Percentiles rank a stretch among this genome's conserved stretches.
These are phyloP conservation scores for Aegilops bicornis DNA, from an alignment of 176 grass and related monocot genomes.

Conservation along the genomic window DNA sequence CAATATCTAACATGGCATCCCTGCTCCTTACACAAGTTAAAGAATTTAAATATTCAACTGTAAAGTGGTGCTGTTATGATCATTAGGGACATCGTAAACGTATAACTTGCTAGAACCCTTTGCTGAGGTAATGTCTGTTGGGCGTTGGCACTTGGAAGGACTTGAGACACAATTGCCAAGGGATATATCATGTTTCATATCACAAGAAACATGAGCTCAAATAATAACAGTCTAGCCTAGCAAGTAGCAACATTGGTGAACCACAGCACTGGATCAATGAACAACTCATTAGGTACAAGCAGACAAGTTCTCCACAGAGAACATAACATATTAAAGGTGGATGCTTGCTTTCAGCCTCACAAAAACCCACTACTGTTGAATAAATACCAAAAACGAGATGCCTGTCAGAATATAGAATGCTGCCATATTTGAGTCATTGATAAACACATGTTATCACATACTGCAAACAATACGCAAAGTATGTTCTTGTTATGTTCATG, in stretches of 20 bases:
- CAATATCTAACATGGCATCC: neutral
- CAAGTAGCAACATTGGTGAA: neutral
- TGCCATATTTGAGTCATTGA: neutral
- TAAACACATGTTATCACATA: slow-evolving; percentile 13
- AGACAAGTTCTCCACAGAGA: neutral
- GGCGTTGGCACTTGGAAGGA: neutral
- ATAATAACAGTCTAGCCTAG: neutral
- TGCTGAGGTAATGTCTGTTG: neutral
- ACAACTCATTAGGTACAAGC: neutral
- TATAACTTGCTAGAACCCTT: neutral
- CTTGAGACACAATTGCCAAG: neutral
- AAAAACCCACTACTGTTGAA: neutral
- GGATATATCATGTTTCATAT: neutral
- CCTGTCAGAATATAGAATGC: slow-evolving; percentile 11
- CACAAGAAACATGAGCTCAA: slow-evolving; percentile 9
- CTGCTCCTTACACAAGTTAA: neutral
- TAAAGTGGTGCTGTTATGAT: neutral
- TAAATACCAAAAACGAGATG: neutral
- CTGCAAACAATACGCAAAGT: slow-evolving; percentile 7
- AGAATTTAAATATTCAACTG: neutral
- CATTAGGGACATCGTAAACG: neutral
- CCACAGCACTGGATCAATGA: neutral
- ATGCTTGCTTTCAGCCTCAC: too few relatives aligned
- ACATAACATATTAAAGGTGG: neutral
- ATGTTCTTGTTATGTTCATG: neutral